Percentiles rank a stretch among this genome's conserved stretches.
Conservation (phyloP, 192 early-diverging fungal species). For the Chytriomyces sp. region DNA sequence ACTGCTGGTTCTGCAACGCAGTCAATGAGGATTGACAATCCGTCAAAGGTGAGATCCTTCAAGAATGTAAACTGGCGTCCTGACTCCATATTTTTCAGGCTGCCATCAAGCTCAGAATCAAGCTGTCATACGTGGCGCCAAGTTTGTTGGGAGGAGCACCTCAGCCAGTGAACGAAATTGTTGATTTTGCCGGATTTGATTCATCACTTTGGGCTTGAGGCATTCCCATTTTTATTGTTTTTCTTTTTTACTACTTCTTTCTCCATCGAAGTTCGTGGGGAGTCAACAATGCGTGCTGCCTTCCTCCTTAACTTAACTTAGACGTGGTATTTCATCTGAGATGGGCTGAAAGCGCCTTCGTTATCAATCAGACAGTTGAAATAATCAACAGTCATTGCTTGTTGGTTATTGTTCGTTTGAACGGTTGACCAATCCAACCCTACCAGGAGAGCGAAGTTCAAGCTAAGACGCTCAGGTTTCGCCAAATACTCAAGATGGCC, state of each 20-base stretch:
- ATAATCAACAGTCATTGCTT: background rate
- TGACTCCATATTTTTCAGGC: constrained; percentile 18
- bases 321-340: background rate
- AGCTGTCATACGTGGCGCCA: constrained; percentile 36
- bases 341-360: background rate
- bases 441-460: background rate
- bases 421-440: background rate
- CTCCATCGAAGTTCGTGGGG: background rate
- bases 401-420: background rate
- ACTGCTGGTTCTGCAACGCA: constrained; percentile 73
- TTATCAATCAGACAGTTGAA: background rate
- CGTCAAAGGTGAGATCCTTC: constrained; percentile 51
- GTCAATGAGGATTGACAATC: constrained; percentile 84
- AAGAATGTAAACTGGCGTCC: background rate
- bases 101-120: constrained; percentile 47
- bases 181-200: constrained; percentile 54
- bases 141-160: constrained; percentile 11
- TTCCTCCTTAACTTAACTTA: background rate
- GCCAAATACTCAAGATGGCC: background rate
- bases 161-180: constrained; percentile 49
- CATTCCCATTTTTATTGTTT: constrained; percentile 5
- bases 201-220: constrained; percentile 46
- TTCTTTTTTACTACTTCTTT: background rate
- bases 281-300: background rate
- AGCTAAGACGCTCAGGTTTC: background rate